These are phyloP conservation scores for Pseudozyma tsukubaensis DNA, from an alignment of 1,284 basidiomycete species.

Conservation along the genomic window DNA sequence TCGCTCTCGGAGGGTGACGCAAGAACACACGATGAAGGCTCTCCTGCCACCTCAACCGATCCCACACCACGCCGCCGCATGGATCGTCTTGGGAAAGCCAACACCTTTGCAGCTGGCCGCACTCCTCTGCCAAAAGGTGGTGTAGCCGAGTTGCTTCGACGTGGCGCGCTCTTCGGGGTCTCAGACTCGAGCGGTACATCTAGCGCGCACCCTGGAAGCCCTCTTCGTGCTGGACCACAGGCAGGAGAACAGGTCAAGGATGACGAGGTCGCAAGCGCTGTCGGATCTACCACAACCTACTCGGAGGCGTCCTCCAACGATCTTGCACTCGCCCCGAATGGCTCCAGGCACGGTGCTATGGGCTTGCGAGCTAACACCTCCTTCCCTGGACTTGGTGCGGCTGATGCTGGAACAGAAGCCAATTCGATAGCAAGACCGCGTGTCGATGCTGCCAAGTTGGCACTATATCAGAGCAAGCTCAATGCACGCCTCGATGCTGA, in stretches of 20 bases:
- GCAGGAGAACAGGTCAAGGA: constrained; percentile 19
- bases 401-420: constrained; percentile 46
- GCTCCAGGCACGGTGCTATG: constrained; percentile 38
- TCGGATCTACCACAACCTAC: constrained; percentile 28
- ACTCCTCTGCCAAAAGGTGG: constrained; percentile 48
- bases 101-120: constrained; percentile 46
- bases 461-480: constrained; percentile 50
- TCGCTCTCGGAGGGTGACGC: constrained; percentile 34
- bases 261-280: constrained; percentile 35
- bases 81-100: constrained; percentile 50
- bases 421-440: constrained; percentile 42
- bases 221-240: constrained; percentile 20
- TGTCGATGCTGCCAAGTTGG: constrained; percentile 46
- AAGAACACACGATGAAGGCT: constrained; percentile 11
- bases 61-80: constrained; percentile 36
- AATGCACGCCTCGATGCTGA: constrained; percentile 49
- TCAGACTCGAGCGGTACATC: constrained; percentile 33
- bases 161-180: constrained; percentile 42
- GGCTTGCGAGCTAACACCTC: constrained; percentile 50
- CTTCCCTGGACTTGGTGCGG: constrained; percentile 48
- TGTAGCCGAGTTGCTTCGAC: constrained; percentile 41
- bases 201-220: constrained; percentile 20
- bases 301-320: constrained; percentile 50
- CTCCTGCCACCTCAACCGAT: constrained; percentile 18
- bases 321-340: constrained; percentile 35